Evolutionary conservation across 495 filamentous ascomycete genomes (phyloP).

Genomic region (Daldinia decipiens): DNA sequence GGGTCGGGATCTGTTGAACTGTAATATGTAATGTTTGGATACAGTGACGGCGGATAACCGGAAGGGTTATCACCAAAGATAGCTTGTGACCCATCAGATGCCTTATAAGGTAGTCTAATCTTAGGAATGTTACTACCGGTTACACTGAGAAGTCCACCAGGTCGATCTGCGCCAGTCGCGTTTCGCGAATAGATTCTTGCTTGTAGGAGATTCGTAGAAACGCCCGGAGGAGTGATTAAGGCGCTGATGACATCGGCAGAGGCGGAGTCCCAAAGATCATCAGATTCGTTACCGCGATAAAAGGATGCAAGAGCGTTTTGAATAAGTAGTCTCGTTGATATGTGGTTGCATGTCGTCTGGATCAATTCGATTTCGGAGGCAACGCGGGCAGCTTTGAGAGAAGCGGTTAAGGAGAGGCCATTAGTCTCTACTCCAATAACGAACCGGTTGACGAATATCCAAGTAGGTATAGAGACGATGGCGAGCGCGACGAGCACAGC

Average conservation of each 20-base stretch:
- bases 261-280: conserved; percentile 65
- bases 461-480: conserved; percentile 60
- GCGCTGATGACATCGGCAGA: conserved; percentile 69
- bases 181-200: conserved; percentile 73
- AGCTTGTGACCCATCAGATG: conserved; percentile 65
- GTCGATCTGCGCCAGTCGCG: conserved; percentile 57
- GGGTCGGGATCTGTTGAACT: conserved; percentile 51
- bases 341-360: conserved; percentile 72
- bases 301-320: conserved; percentile 71
- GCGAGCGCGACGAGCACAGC: conserved; percentile 74
- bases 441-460: conserved; percentile 80
- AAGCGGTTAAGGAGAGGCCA: conserved; percentile 78
- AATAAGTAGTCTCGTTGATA: conserved; percentile 73
- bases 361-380: conserved; percentile 78
- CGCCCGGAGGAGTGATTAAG: conserved; percentile 62
- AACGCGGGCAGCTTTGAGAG: conserved; percentile 84
- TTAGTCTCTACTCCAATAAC: conserved; percentile 68
- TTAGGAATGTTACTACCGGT: conserved; percentile 59
- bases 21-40: conserved; percentile 77
- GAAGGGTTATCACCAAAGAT: conserved; percentile 66
- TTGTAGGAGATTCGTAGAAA: conserved; percentile 69
- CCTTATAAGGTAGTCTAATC: conserved; percentile 66
- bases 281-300: conserved; percentile 63
- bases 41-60: conserved; percentile 74
- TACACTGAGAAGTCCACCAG: conserved; percentile 66